Percentiles rank a stretch among this genome's conserved stretches.
Evolutionary conservation across 495 filamentous ascomycete genomes (phyloP).

Genomic region (Xylaria telfairii): DNA sequence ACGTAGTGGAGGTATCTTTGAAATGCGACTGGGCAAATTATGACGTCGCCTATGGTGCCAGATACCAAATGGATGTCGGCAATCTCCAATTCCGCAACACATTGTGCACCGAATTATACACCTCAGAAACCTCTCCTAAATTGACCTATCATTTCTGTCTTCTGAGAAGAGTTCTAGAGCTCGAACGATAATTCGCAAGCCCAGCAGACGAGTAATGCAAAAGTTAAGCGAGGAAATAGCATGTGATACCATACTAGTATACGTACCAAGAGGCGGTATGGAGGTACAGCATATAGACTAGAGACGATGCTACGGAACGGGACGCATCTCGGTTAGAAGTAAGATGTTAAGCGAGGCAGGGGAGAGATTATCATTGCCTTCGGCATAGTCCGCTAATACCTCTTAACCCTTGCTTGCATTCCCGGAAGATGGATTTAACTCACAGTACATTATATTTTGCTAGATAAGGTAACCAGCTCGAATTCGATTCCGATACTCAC

Average conservation of each 20-base stretch:
- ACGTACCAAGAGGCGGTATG: no score
- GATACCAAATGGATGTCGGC: no score
- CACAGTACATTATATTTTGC: not conserved
- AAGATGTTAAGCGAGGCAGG: slow-evolving; percentile 16
- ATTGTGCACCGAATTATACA: not conserved
- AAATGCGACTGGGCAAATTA: not conserved
- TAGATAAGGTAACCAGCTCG: slow-evolving; percentile 3
- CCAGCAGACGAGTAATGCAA: not conserved
- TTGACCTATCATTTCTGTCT: not conserved
- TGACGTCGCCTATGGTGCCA: not conserved
- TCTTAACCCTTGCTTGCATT: not conserved
- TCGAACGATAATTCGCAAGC: not conserved
- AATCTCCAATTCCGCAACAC: not conserved
- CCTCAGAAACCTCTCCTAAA: not conserved
- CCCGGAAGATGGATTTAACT: not conserved
- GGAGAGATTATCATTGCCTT: not conserved
- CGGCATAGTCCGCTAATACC: not conserved
- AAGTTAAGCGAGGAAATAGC: no score
- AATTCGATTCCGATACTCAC: slow-evolving; percentile 4
- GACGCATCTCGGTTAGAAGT: not conserved
- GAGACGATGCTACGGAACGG: not conserved
- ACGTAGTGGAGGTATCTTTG: slow-evolving; percentile 2
- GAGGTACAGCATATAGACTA: not conserved
- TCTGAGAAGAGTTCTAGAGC: not conserved
- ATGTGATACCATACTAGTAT: no score